These are phyloP conservation scores for Atkinsonella hypoxylon DNA, from an alignment of 2,329 filamentous ascomycete genomes.

Conservation along the genomic window DNA sequence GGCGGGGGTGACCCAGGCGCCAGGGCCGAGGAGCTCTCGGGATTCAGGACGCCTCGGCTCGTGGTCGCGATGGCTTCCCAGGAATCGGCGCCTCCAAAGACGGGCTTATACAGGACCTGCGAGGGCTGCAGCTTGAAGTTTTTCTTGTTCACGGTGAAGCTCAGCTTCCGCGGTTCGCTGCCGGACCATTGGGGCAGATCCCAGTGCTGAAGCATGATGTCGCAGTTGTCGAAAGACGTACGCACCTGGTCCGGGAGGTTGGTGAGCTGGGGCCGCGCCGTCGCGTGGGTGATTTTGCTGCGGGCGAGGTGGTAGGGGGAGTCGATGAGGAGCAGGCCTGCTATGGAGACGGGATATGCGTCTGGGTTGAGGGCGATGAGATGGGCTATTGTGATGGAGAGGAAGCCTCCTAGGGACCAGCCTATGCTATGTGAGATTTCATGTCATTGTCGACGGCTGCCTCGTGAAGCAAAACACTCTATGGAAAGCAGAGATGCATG, in stretches of 20 bases:
- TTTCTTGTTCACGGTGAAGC: slow-evolving; percentile 10
- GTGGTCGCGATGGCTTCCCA: slow-evolving; percentile 9
- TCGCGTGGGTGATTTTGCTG: slow-evolving; percentile 7
- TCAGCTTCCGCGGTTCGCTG: slow-evolving; percentile 8
- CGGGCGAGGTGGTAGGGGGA: slow-evolving; percentile 16
- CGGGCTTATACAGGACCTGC: slow-evolving; percentile 13
- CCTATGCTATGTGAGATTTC: slow-evolving; percentile 10
- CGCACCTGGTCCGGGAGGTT: slow-evolving; percentile 15
- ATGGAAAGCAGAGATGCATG: neutral
- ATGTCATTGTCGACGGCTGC: neutral
- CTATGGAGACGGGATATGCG: slow-evolving; percentile 12
- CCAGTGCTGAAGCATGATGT: slow-evolving; percentile 19
- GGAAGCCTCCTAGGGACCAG: slow-evolving; percentile 19
- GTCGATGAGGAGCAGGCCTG: slow-evolving; percentile 18
- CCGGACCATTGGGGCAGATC: slow-evolving; percentile 15
- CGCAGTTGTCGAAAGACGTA: slow-evolving; percentile 19
- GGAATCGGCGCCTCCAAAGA: slow-evolving; percentile 3
- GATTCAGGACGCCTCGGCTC: neutral
- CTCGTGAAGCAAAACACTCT: neutral
- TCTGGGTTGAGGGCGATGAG: slow-evolving; percentile 14
- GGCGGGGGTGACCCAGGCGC: slow-evolving; percentile 12
- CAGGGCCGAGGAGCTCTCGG: neutral
- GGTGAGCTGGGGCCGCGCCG: slow-evolving; percentile 10
- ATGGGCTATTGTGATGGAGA: slow-evolving; percentile 15
- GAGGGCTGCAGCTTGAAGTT: slow-evolving; percentile 9